Base-by-base conservation (phyloP, 2,329 filamentous ascomycete genomes). In the Parafenestella ontariensis region DNA sequence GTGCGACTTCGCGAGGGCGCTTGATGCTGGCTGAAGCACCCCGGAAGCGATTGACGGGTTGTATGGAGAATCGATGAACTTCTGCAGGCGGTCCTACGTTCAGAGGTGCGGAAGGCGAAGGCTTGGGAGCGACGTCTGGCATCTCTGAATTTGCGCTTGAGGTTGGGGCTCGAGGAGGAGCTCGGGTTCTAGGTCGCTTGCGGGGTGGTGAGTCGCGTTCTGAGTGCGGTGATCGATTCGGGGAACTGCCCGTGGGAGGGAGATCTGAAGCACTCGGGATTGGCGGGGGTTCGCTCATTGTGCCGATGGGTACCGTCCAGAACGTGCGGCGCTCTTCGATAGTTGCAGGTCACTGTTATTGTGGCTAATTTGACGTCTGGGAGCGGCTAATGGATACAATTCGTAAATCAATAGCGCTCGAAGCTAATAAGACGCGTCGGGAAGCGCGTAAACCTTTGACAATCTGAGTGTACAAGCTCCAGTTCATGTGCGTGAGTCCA, bases 1-100 rank as follows among this genome's bases (percentile, higher is more conserved):
- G 92, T 3, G 94, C 85, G 61, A 99, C 90, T 80, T 99, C 95
- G 89, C 94, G 61, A 6, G 68, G 72, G 23, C 70, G 68, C 48
- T 72, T 71, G 37, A 75, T 73, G 54, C 63, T 71, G 10, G 71
- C 68, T 5, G 71, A 72, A 17, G 68, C 60, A 34, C 71, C 69
- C 36, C 69, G 67, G 39, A 75, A 75, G 44, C 70, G 72, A 17
- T 66, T 48, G n/a, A 74, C 56, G 1, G 70, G 71, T 31, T 74
- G 66, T 34, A 74, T 66, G 4, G 62, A 54, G 54, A 74, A 74
- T 26, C 59, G 61, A 7, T 65, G 49, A 9, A 59, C 52, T n/a
- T 47, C 42, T 0, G 21, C 8, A 3, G 21, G 29, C 13, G 50
- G 2, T n/a, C 17, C 28, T 13, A 42, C 17, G 24, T 49, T 24